Conservation (phyloP, 805 yeast genomes). For the Nakazawaea populi region DNA sequence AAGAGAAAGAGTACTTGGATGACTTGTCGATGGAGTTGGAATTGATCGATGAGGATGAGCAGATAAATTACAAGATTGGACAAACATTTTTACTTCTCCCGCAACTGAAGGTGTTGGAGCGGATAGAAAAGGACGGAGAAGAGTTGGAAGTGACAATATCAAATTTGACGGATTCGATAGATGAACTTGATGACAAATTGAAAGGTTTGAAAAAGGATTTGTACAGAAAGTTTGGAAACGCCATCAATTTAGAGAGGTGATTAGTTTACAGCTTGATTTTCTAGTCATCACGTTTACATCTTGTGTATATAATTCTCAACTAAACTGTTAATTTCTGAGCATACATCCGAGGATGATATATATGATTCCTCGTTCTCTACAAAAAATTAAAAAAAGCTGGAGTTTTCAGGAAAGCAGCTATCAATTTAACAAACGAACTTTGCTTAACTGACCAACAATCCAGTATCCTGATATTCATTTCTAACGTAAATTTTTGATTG, state of each 20-base stretch:
- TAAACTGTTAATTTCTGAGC: background rate
- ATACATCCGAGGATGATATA: too few relatives aligned
- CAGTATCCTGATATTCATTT: too few relatives aligned
- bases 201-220: slow-evolving; percentile 60
- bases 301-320: background rate
- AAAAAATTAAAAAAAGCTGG: too few relatives aligned
- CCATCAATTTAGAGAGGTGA: slow-evolving; percentile 75
- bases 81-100: slow-evolving; percentile 69
- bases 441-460: too few relatives aligned
- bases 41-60: slow-evolving; percentile 71
- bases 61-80: slow-evolving; percentile 73
- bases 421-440: too few relatives aligned
- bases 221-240: slow-evolving; percentile 84
- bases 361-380: too few relatives aligned
- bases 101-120: slow-evolving; percentile 60
- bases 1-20: slow-evolving; percentile 83
- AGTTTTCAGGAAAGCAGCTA: too few relatives aligned
- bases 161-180: slow-evolving; percentile 39
- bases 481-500: too few relatives aligned
- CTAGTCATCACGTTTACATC: background rate
- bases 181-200: slow-evolving; percentile 48
- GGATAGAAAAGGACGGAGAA: slow-evolving; percentile 59
- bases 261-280: too few relatives aligned
- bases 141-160: slow-evolving; percentile 44
- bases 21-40: slow-evolving; percentile 84